These are phyloP conservation scores for Parmales sp. DNA, from an alignment of 108 stramenopile species.

Conservation along the genomic window DNA sequence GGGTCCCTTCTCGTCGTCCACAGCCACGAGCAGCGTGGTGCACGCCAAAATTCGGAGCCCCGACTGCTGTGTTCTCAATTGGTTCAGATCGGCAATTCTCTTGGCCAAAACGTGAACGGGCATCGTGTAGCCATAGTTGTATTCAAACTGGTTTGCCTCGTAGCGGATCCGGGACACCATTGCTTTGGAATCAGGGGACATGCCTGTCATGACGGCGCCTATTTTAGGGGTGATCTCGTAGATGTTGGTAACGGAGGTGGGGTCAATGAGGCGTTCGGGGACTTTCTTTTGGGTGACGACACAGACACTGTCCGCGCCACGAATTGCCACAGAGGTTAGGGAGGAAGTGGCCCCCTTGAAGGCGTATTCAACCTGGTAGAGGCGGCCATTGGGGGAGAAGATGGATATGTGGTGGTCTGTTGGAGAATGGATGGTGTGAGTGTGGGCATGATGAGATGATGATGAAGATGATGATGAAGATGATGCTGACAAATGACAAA, in stretches of 20 bases:
- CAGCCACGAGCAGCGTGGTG: conserved; percentile 76
- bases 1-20: conserved; percentile 95
- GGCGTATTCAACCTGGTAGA: conserved; percentile 99
- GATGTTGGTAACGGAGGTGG: conserved; percentile 73
- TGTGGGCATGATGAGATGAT: no score
- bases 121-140: conserved; percentile 88
- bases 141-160: conserved; percentile 88
- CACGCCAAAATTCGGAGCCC: conserved; percentile 80
- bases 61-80: conserved; percentile 95
- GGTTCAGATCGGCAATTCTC: conserved; percentile 92
- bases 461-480: no score
- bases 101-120: conserved; percentile 81
- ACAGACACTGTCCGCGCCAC: conserved; percentile 73
- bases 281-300: conserved; percentile 97
- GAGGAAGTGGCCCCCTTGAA: conserved; percentile 85
- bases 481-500: no score
- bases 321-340: conserved; percentile 86
- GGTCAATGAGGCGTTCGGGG: conserved; percentile 85
- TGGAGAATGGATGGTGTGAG: no score
- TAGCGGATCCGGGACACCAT: conserved; percentile 81
- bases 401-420: conserved; percentile 96
- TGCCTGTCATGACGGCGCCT: conserved; percentile 85
- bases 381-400: conserved; percentile 94
- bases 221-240: conserved; percentile 75
- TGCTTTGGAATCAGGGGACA: conserved; percentile 72